phyloP scores from a whole-genome alignment of 345 rosid species.

The Erysimum cheiranthoides region DNA sequence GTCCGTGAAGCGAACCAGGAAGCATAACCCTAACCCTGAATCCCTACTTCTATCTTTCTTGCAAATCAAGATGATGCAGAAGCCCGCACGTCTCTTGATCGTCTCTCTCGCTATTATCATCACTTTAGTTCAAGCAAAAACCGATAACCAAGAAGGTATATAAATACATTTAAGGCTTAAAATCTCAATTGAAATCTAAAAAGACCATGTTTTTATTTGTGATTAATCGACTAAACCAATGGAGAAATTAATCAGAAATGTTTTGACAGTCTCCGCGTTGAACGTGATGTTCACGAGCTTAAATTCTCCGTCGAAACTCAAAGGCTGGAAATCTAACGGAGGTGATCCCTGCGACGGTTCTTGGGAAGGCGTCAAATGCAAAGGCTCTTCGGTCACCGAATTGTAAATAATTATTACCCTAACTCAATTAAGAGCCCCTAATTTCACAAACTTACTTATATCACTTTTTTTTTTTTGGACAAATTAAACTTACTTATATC shows the following conservation, averaged over 20 bases:
- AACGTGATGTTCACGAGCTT: conserved; percentile 88
- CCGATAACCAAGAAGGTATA: conserved; percentile 60
- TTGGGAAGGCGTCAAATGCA: conserved; percentile 90
- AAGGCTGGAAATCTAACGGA: conserved; percentile 76
- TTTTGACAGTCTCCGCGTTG: conserved; percentile 70
- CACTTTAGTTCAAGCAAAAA: conserved; percentile 52
- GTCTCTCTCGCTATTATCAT: conserved; percentile 45
- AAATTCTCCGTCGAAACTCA: conserved; percentile 70
- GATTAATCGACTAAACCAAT: conserved; percentile 15
- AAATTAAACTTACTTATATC: conserved; percentile 22
- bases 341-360: conserved; percentile 92
- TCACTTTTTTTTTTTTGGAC: not conserved
- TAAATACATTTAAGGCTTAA: not conserved
- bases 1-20: conserved; percentile 27
- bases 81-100: conserved; percentile 34
- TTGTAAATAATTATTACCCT: conserved; percentile 48
- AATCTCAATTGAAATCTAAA: not conserved
- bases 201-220: not conserved
- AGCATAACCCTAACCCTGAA: conserved; percentile 20
- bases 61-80: conserved; percentile 33
- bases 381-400: conserved; percentile 77
- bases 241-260: not conserved
- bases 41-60: not conserved
- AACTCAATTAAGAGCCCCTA: conserved; percentile 16
- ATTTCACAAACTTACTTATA: conserved; percentile 12